A percentile compares a stretch with the other conserved stretches of the same genome.
phyloP scores from a whole-genome alignment of 768 basidiomycete species.

The Sistotremastrum suecicum region DNA sequence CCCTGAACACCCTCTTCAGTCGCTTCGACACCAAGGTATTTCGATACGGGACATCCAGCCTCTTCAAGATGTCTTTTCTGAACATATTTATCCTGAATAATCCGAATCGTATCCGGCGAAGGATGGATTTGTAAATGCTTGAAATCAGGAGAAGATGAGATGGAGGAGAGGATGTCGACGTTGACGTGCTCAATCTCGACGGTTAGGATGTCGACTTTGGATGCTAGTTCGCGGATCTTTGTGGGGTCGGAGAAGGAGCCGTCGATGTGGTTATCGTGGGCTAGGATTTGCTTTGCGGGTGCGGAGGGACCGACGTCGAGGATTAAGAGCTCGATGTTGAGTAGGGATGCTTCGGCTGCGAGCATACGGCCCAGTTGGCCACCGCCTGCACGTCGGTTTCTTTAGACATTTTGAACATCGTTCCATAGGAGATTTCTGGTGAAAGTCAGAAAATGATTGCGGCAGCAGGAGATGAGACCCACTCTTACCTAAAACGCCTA shows the following conservation, averaged over 20 bases:
- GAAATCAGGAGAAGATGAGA: constrained; percentile 11
- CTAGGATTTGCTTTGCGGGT: constrained; percentile 83
- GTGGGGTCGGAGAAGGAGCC: constrained; percentile 75
- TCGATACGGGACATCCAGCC: constrained; percentile 36
- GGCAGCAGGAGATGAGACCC: constrained; percentile 7
- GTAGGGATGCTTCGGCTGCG: constrained; percentile 72
- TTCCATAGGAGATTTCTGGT: neutral
- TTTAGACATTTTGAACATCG: neutral
- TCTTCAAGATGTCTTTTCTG: constrained; percentile 48
- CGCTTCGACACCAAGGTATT: constrained; percentile 47
- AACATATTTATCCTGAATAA: constrained; percentile 68
- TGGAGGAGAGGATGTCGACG: constrained; percentile 51
- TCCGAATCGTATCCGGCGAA: constrained; percentile 61
- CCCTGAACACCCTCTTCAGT: constrained; percentile 34
- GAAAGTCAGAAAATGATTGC: neutral
- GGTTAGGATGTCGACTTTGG: constrained; percentile 74
- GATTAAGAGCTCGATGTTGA: constrained; percentile 72
- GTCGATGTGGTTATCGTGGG: constrained; percentile 58
- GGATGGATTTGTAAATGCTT: constrained; percentile 45
- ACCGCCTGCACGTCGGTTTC: constrained; percentile 45
- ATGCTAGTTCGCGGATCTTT: constrained; percentile 68
- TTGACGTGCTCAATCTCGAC: constrained; percentile 97
- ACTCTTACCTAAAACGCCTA: constrained; percentile 27
- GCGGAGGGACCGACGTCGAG: constrained; percentile 69
- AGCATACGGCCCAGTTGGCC: constrained; percentile 98